Evolutionary conservation across 768 basidiomycete genomes (phyloP), one percentile per base, ranked within the genome.

Genomic region (Daedaleopsis nitida): DNA sequence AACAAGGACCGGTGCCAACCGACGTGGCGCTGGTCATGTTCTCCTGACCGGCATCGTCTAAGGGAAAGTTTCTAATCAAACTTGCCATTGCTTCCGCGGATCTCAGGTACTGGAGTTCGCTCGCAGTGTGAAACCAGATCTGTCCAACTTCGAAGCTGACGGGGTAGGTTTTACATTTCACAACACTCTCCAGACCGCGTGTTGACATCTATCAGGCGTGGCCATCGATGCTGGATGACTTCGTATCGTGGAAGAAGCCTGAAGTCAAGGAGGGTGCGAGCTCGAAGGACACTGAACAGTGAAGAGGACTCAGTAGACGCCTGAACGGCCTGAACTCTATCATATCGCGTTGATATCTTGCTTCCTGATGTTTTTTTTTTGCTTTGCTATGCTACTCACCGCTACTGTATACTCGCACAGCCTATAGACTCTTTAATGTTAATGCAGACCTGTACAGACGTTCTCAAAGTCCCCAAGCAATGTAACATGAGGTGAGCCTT

Each of bases 171-270:
- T 34, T 12, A 16, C 45, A 35, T 24, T 3, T 42, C 7, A 7
- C 2, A 11, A 13, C 24, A 27, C 21, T 27, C 34, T n/a, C 5
- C 19, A 14, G 27, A 7, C 5, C 43, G 24, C 45, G 45, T 47
- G 27, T 51, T 54, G 50, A 21, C 51, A 34, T 62, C 55, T 42
- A 59, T 6, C 24, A 91, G 89, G 88, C 90, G 37, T 93, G 92
- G 92, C 92, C 92, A 0, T 89, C 90, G 14, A 76, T 92, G 63
- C 74, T 93, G 48, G 92, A 94, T 67, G 86, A 91, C 62, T 94
- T 93, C 68, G 89, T 86, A 6, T 70, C 70, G 2, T 91, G 86
- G 88, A 91, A 87, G 70, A 77, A 73, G 52, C 27, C 58, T 34
- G 12, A 23, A 17, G 23, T 10, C 13, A 24, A 23, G 47, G 47